These are phyloP conservation scores for Fusarium sp. DNA, from an alignment of 2,329 filamentous ascomycete species.

Conservation along the genomic window DNA sequence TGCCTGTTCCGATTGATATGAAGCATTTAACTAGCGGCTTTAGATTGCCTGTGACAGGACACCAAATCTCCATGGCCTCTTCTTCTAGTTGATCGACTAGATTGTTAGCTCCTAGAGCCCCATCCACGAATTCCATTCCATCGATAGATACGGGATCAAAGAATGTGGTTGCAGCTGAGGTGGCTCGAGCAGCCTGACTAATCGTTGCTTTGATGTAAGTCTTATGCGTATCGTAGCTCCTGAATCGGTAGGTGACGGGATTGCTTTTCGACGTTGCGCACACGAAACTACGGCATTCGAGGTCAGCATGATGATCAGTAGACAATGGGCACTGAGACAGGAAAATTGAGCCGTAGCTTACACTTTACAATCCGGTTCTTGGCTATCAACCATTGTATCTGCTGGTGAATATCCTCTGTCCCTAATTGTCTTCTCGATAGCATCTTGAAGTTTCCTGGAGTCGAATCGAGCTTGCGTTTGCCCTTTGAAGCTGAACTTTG, in stretches of 20 bases:
- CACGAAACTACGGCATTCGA: neutral
- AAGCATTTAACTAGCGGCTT: neutral
- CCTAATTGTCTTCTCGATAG: neutral
- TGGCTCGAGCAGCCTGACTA: neutral
- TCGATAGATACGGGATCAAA: neutral
- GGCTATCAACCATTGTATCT: neutral
- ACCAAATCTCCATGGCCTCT: slow-evolving; percentile 1
- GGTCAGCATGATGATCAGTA: no score
- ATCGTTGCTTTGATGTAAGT: accelerated
- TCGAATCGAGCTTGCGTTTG: neutral
- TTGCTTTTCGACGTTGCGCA: neutral
- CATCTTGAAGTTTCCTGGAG: neutral
- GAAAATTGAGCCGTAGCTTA: neutral
- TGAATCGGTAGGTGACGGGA: neutral
- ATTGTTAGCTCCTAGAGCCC: slow-evolving; percentile 3
- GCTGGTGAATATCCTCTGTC: neutral
- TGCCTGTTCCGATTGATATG: neutral
- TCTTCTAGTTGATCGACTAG: neutral
- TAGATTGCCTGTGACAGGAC: neutral
- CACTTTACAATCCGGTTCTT: neutral
- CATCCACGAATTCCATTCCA: neutral
- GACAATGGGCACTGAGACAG: no score
- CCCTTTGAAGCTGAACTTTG: neutral
- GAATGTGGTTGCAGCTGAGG: neutral
- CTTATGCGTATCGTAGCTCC: neutral